Percentiles rank a stretch among this genome's conserved stretches.
Evolutionary conservation across 345 rosid genomes (phyloP).

Genomic region (Eucalyptus leucophloia): DNA sequence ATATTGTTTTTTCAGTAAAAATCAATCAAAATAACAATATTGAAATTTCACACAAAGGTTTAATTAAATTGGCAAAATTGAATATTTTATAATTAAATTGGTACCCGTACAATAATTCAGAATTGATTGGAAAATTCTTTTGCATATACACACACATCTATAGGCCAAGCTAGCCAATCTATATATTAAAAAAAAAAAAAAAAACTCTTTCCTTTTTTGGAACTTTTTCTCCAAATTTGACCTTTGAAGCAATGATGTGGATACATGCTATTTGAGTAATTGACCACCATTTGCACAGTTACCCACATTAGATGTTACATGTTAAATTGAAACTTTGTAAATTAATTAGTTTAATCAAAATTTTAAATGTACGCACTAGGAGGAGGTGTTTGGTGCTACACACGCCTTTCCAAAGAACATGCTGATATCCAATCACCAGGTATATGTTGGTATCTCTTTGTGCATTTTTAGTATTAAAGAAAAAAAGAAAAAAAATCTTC

Average conservation of each 20-base stretch:
- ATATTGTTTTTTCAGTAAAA: not conserved
- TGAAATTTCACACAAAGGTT: not conserved
- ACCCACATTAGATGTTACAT: not conserved
- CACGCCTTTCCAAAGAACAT: not conserved
- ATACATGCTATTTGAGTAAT: not conserved
- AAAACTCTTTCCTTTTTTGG: not conserved
- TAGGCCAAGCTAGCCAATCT: not conserved
- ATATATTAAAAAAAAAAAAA: not conserved
- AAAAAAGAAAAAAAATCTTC: not conserved
- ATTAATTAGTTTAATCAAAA: not conserved
- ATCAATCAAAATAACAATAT: fast-evolving
- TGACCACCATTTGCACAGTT: not conserved
- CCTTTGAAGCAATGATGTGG: not conserved
- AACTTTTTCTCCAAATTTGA: not conserved
- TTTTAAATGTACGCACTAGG: not conserved
- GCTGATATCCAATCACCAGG: not conserved
- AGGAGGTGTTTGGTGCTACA: not conserved
- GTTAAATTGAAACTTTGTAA: not conserved
- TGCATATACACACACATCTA: not conserved
- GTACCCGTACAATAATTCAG: not conserved
- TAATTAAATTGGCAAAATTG: not conserved
- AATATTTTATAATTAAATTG: not conserved
- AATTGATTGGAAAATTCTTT: not conserved
- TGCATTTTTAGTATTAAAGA: not conserved
- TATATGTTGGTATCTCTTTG: not conserved